phyloP scores from a whole-genome alignment of 345 rosid genomes.

The Murraya paniculata region DNA sequence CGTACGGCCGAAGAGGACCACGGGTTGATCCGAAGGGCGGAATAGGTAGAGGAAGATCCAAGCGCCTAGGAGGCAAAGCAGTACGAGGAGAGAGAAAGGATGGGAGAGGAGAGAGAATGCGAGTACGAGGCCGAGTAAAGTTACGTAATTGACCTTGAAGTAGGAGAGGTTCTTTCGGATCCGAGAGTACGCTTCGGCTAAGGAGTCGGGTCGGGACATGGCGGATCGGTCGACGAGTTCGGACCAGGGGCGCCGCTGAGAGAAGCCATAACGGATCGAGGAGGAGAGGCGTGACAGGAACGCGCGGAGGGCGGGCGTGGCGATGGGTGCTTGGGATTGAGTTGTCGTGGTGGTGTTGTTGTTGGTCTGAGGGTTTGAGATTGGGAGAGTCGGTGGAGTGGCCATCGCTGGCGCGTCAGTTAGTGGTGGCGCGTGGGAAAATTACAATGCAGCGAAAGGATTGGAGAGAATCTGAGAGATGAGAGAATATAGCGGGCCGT shows the following conservation, averaged over 20 bases:
- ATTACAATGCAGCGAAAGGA: neutral
- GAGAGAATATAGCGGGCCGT: neutral
- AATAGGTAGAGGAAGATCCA: conserved; percentile 74
- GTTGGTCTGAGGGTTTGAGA: conserved; percentile 37
- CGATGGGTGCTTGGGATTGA: conserved; percentile 62
- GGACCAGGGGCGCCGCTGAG: conserved; percentile 80
- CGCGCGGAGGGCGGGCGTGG: conserved; percentile 69
- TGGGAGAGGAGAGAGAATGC: conserved; percentile 69
- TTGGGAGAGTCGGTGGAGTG: conserved; percentile 50
- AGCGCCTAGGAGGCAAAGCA: conserved; percentile 50
- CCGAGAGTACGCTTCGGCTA: conserved; percentile 69
- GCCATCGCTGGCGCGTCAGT: conserved; percentile 47
- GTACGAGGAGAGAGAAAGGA: conserved; percentile 75
- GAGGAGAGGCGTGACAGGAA: conserved; percentile 69
- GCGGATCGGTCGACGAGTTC: conserved; percentile 68
- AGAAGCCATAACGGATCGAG: conserved; percentile 66
- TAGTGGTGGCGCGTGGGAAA: conserved; percentile 7
- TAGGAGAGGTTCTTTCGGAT: conserved; percentile 59
- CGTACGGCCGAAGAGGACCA: conserved; percentile 61
- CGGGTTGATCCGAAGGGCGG: conserved; percentile 76
- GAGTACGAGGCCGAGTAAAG: conserved; percentile 56
- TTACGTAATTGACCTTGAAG: conserved; percentile 70
- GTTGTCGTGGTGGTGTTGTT: conserved; percentile 10
- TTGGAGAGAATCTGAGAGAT: neutral
- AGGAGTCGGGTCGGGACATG: conserved; percentile 55